Conservation (phyloP, 2,329 filamentous ascomycete species). For the Curvularia verruculosa region DNA sequence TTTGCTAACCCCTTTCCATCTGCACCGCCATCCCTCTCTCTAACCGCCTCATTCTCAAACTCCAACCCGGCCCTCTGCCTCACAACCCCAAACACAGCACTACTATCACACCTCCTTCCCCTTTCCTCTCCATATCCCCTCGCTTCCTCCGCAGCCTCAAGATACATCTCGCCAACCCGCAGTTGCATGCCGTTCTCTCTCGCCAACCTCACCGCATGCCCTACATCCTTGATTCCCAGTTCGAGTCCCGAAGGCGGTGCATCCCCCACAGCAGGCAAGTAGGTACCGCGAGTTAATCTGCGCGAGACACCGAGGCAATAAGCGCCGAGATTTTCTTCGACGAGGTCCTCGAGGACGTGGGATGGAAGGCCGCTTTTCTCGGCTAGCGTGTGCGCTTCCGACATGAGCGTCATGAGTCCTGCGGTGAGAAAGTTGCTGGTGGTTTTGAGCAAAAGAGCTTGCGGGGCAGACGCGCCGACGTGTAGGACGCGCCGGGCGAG, state of each 20-base stretch:
- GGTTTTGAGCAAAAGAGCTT: constrained; percentile 58
- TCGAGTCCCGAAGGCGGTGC: constrained; percentile 57
- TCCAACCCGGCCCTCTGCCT: constrained; percentile 52
- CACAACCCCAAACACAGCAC: constrained; percentile 58
- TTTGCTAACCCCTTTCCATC: not conserved
- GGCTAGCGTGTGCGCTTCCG: constrained; percentile 59
- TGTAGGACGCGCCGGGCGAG: constrained; percentile 51
- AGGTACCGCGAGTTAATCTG: constrained; percentile 36
- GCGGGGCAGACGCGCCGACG: constrained; percentile 52
- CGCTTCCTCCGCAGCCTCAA: constrained; percentile 54
- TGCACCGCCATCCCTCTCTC: constrained; percentile 21
- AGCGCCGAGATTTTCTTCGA: constrained; percentile 43
- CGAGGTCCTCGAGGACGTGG: constrained; percentile 52
- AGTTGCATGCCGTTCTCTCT: constrained; percentile 49
- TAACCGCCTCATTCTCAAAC: constrained; percentile 53
- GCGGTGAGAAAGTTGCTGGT: constrained; percentile 58
- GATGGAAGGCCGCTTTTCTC: constrained; percentile 54
- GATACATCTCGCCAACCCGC: constrained; percentile 52
- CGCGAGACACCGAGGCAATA: constrained; percentile 35
- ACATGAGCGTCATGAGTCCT: constrained; percentile 57
- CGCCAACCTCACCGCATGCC: constrained; percentile 56
- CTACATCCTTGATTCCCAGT: constrained; percentile 60
- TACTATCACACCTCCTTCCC: constrained; percentile 55
- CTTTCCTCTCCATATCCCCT: constrained; percentile 47
- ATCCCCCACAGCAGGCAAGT: constrained; percentile 33